Evolutionary conservation across 2,329 filamentous ascomycete species (phyloP).

Genomic region (Beauveria brongniartii): DNA sequence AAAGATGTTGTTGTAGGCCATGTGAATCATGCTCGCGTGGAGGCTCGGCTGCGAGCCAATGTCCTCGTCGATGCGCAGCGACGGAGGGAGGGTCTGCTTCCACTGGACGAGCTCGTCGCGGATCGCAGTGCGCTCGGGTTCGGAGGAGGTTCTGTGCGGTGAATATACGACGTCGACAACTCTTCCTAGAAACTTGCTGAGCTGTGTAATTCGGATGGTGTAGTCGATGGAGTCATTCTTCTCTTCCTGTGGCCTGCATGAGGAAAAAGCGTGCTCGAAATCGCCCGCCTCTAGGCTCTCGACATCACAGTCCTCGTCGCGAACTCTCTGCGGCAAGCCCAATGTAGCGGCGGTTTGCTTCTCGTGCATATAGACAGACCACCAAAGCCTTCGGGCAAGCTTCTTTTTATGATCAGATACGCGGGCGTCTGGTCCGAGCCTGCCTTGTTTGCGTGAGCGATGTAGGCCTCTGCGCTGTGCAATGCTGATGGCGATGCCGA

Average conservation of each 20-base stretch:
- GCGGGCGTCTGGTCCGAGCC: background rate
- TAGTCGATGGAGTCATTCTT: conserved; percentile 25
- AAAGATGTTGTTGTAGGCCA: conserved; percentile 38
- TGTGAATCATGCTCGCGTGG: conserved; percentile 31
- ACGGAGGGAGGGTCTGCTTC: conserved; percentile 27
- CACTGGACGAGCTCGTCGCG: conserved; percentile 30
- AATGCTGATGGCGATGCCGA: conserved; percentile 35
- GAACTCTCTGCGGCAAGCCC: conserved; percentile 37
- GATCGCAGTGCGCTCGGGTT: conserved; percentile 25
- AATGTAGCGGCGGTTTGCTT: conserved; percentile 37
- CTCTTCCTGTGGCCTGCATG: conserved; percentile 17
- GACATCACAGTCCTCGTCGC: conserved; percentile 41
- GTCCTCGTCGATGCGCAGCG: conserved; percentile 12
- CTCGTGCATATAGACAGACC: conserved; percentile 41
- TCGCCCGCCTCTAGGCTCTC: conserved; percentile 19
- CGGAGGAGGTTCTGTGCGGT: conserved; percentile 10
- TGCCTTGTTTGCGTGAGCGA: conserved; percentile 16
- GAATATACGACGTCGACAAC: conserved; percentile 14
- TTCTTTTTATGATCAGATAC: conserved; percentile 15
- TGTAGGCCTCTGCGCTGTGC: conserved; percentile 34
- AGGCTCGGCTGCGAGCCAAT: conserved; percentile 27
- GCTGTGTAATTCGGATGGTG: conserved; percentile 21
- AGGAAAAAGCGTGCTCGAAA: conserved; percentile 14
- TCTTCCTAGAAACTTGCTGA: conserved; percentile 20
- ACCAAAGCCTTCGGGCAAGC: conserved; percentile 37